Evolutionary conservation across 2,329 filamentous ascomycete species (phyloP).

Genomic region (Pseudopithomyces maydicus): DNA sequence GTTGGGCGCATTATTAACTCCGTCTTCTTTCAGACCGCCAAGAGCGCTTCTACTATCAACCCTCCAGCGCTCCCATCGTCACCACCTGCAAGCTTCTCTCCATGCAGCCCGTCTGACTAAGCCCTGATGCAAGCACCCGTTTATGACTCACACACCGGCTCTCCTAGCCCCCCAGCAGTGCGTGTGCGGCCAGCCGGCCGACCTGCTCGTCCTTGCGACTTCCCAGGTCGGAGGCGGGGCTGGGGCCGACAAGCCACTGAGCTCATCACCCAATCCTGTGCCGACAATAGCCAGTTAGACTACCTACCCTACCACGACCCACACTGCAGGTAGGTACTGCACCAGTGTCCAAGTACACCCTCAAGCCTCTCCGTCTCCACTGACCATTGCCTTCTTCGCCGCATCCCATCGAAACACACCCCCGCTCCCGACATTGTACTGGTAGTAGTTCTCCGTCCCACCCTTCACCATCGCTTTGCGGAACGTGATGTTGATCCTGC

Average conservation of each 20-base stretch:
- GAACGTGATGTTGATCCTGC: constrained; percentile 78
- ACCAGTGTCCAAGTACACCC: no score
- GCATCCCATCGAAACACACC: constrained; percentile 71
- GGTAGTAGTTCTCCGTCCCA: constrained; percentile 82
- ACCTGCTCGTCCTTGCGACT: neutral
- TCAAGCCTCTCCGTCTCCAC: constrained; percentile 29
- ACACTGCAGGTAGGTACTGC: no score
- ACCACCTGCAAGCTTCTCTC: neutral
- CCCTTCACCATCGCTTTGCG: constrained; percentile 70
- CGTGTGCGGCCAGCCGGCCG: neutral
- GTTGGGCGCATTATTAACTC: constrained; percentile 9
- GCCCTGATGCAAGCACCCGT: neutral
- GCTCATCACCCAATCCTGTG: neutral
- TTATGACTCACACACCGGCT: constrained; percentile 13
- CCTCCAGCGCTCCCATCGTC: neutral
- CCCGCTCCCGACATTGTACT: constrained; percentile 78
- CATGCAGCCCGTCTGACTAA: constrained; percentile 14
- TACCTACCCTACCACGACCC: no score
- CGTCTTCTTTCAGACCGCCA: constrained; percentile 12
- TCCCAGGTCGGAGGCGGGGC: constrained; percentile 6
- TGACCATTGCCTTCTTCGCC: constrained; percentile 56
- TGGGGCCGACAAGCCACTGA: constrained; percentile 11
- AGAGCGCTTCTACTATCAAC: constrained; percentile 2
- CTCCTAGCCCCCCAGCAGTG: neutral
- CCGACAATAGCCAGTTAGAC: constrained; percentile 5